Evolutionary conservation across 352 stramenopile species (phyloP), one percentile per base, ranked within the genome.

Genomic region (Pythium dissotocum): DNA sequence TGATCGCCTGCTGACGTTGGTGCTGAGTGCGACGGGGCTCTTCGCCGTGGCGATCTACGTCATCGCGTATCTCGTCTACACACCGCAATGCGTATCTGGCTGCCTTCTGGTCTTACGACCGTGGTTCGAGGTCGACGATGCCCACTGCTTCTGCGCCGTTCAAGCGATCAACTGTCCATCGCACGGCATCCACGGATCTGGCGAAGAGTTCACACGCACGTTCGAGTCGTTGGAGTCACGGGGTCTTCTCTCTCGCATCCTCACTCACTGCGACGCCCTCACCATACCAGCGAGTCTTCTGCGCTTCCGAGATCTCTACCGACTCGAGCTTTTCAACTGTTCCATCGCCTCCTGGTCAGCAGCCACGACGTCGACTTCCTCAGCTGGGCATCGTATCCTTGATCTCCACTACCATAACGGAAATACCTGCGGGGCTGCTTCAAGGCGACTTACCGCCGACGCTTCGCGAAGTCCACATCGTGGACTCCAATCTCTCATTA

Each of bases 81-180:
- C 1, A 2, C 40, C 53, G 5, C 10, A 55, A 18, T 68, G 61
- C 24, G n/a, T 28, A 0, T 26, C 13, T 5, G 63, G 63, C 7
- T 69, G 63, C 30, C 42, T 30, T 8, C 28, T 60, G 1, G n/a
- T 54, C 1, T 6, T 63, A 21, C 32, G 33, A 12, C 63, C 63
- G 36, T 69, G 63, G 63, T 64, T 69, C 18, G 40, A n/a, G 4
- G 26, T 12, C 6, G 14, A 30, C 44, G n/a, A 38, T 9, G 14
- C 16, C 8, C 38, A 53, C 16, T 63, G 56, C 44, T 55, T 35
- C 16, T 64, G 55, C 33, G 56, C 56, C 7, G 63, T 69, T 24
- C 21, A 60, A 44, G 46, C 54, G n/a, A 64, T 69, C 63, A 64
- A 63, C 35, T 64, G 63, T 46, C 48, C 48, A 2, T 3, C 18